Evolutionary conservation across 176 grass and related monocot genomes (phyloP).

Genomic region (Ananas comosus): DNA sequence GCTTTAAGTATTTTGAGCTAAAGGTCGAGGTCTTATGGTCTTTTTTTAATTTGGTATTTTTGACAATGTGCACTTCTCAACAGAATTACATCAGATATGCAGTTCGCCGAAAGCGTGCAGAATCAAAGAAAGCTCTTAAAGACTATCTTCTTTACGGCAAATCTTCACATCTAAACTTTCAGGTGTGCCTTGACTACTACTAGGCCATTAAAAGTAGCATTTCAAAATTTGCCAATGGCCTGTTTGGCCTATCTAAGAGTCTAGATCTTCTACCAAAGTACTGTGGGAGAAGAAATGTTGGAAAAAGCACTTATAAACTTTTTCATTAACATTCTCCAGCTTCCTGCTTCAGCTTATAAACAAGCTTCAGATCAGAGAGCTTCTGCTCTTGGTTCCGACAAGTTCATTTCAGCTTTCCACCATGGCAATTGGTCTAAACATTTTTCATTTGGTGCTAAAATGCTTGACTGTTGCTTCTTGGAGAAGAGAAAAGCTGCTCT

Average conservation of each 20-base stretch:
- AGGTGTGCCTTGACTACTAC: constrained; percentile 20
- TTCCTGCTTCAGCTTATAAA: no score
- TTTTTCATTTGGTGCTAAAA: not conserved
- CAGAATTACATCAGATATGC: constrained; percentile 71
- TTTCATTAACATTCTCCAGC: no score
- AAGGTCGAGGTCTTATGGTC: not conserved
- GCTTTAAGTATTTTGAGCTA: not conserved
- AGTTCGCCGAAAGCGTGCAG: constrained; percentile 62
- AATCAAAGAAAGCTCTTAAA: constrained; percentile 80
- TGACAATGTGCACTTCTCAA: not conserved
- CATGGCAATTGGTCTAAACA: no score
- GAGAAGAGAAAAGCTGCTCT: no score
- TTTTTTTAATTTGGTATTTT: not conserved
- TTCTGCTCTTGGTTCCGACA: no score
- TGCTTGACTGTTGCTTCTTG: not conserved
- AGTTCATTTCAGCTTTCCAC: no score
- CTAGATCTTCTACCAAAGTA: no score
- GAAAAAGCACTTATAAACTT: no score
- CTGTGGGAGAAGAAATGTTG: no score
- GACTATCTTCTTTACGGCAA: constrained; percentile 78
- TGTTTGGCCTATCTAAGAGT: no score
- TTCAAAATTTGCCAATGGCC: not conserved
- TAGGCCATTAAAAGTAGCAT: not conserved
- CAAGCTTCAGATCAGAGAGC: no score
- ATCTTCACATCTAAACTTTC: constrained; percentile 29